Evolutionary conservation across 371 early-diverging fungal genomes (phyloP), one percentile per base, ranked within the genome.

Genomic region (Zopfochytrium polystomum): DNA sequence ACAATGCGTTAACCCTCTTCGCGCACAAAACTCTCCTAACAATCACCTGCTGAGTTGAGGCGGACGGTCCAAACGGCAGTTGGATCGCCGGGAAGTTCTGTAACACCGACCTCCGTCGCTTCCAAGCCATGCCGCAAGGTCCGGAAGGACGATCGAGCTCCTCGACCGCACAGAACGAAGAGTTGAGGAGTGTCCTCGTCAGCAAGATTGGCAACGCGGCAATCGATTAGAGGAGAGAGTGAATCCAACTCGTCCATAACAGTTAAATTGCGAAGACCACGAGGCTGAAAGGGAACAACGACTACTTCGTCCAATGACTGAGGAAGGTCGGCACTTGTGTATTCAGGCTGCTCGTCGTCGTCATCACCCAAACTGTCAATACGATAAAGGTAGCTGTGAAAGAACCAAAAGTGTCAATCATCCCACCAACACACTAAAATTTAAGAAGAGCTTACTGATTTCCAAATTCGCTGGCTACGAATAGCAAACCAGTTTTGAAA

Each of bases 21-120:
- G 23, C 13, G 53, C 26, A 33, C 26, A 32, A 32, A 32, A 50
- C 15, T n/a, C 2, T 22, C 25, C 18, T 13, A 23, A 25, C 33
- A n/a, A n/a, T 26, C 26, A 70, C 78, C 89, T 33, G 81, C 79
- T 0, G 79, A 61, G 25, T 73, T 83, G 27, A 88, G 69, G 48
- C 89, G 89, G 9, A 91, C 87, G 0, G 96, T 90, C 98, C 97
- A 97, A 2, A 97, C 90, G 22, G 91, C 93, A 66, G 83, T 90
- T 2, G 97, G 95, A 53, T 89, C 89, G 35, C 92, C 97, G 0
- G 96, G 98, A 26, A 98, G 76, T 62, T 92, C 93, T 22, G 90
- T 84, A 18, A 88, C 92, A 1, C 93, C 96, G 66, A 96, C 78
- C 68, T 96, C 96, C 1, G 85, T 76, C 0, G 90, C 90, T 65